Evolutionary conservation across 768 basidiomycete species (phyloP).

Genomic region (Mycena belliarum): DNA sequence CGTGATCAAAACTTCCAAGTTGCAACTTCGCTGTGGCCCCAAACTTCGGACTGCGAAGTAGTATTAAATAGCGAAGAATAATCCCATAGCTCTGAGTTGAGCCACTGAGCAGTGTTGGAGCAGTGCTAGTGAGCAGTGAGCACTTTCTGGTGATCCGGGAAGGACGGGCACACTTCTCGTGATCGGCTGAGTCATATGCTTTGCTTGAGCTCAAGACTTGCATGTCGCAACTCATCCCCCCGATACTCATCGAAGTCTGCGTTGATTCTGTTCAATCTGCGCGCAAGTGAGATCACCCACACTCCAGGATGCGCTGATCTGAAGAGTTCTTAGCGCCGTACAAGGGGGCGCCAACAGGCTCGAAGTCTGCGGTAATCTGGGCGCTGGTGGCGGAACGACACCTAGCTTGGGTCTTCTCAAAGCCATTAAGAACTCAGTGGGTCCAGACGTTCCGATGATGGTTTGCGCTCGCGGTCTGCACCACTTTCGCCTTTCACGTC

Average conservation of each 20-base stretch:
- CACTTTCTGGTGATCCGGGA: too few species aligned
- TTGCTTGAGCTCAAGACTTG: too few species aligned
- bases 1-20: too few species aligned
- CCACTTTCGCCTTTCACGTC: neutral
- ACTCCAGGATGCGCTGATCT: neutral
- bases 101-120: too few species aligned
- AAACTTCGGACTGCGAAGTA: too few species aligned
- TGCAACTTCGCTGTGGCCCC: too few species aligned
- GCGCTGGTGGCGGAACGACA: slow-evolving; percentile 78
- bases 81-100: too few species aligned
- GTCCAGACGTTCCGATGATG: slow-evolving; percentile 63
- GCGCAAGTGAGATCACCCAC: slow-evolving; percentile 46
- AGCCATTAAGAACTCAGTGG: slow-evolving; percentile 45
- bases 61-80: too few species aligned
- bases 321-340: slow-evolving; percentile 54
- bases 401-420: slow-evolving; percentile 76
- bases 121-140: too few species aligned
- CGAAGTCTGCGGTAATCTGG: slow-evolving; percentile 74
- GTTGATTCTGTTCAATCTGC: slow-evolving; percentile 79
- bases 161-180: too few species aligned
- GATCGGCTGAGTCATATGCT: too few species aligned
- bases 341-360: slow-evolving; percentile 72
- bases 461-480: slow-evolving; percentile 35
- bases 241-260: slow-evolving; percentile 61
- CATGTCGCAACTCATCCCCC: slow-evolving; percentile 15